Base-by-base conservation (phyloP, 345 rosid species). In the Syzygium aqueum region DNA sequence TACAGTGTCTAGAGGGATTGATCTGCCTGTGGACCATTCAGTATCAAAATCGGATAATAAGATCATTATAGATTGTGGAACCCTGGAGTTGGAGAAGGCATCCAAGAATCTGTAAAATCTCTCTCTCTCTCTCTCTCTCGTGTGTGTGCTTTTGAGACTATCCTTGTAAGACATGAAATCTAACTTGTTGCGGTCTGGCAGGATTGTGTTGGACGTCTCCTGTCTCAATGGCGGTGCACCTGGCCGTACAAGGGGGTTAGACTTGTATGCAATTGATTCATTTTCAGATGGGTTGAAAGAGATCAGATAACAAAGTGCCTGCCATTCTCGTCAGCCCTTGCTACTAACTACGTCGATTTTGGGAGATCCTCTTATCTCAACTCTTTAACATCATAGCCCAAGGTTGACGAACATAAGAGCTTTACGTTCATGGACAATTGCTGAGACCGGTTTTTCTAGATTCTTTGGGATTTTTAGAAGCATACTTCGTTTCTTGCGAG, bases 151-250 rank as follows among this genome's bases (percentile, higher is more conserved):
- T 46, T 37, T 73, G 82, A 73, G 51, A n/a, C 61, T 61, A 1
- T 12, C 40, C 33, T 53, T 28, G 30, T 53, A 17, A 46, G 7
- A 7, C 28, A 73, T n/a, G 54, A 67, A 40, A 52, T 43, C 40
- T 27, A 37, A 43, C 46, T 27, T 5, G 83, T 33, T 25, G 14
- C 53, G 46, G n/a, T 49, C 14, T 61, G 87, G 85, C 37, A 93
- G 99, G 92, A 92, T 94, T 43, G 96, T 91, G 54, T 87, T 96
- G 95, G 98, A 97, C 87, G 90, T 94, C 63, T 95, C 98, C 86
- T 85, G 92, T 11, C 93, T 95, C 27, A 94, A 91, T 54, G 98
- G 96, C 5, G 99, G 99, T 51, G 98, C 98, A 50, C 98, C 99
- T 2, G 94, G 98, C 85, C 93, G 95, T 91, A 97, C 99, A 27